Evolutionary conservation across 331 rosid genomes (phyloP).

Genomic region (Quercus lobata): DNA sequence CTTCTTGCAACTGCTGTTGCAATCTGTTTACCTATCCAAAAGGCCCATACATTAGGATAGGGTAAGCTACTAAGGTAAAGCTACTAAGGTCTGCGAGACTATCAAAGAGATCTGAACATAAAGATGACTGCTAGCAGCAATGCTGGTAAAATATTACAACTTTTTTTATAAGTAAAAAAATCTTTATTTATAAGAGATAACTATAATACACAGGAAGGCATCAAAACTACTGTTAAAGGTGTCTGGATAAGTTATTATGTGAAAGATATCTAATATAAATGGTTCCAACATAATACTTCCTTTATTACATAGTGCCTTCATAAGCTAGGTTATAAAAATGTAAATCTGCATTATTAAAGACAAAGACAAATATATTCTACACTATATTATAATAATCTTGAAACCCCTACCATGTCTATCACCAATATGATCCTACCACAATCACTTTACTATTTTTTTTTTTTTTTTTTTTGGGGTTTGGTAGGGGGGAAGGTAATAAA

Average conservation of each 20-base stretch:
- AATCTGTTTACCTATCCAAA: conserved; percentile 47
- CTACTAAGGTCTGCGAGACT: background rate
- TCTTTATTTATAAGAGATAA: too few relatives aligned
- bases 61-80: conserved; percentile 12
- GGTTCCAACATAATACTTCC: background rate
- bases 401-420: background rate
- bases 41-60: conserved; percentile 10
- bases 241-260: background rate
- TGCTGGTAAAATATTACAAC: background rate
- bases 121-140: background rate
- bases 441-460: background rate
- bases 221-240: too few relatives aligned
- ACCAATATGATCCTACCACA: background rate
- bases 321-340: background rate
- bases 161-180: too few relatives aligned
- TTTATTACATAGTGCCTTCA: background rate
- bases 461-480: too few relatives aligned
- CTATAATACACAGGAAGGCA: too few relatives aligned
- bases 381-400: background rate
- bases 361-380: background rate
- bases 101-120: background rate
- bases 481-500: too few relatives aligned
- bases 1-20: conserved; percentile 50
- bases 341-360: background rate
- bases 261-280: background rate